These are phyloP conservation scores for Daldinia eschscholtzii DNA, from an alignment of 2,329 filamentous ascomycete species.

Conservation along the genomic window DNA sequence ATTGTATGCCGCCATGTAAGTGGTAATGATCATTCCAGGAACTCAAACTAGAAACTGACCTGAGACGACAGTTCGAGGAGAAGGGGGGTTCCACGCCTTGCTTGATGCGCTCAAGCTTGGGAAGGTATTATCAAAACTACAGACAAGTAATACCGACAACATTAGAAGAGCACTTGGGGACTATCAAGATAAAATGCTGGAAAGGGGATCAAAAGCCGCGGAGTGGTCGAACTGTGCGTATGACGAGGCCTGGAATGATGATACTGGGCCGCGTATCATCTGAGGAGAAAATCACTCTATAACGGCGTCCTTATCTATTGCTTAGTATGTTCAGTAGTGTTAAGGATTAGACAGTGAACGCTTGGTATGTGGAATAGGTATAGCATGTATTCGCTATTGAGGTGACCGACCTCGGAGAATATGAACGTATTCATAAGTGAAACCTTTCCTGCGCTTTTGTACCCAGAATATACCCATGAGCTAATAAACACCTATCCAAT, in stretches of 20 bases:
- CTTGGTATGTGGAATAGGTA: not conserved
- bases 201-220: conserved; percentile 47
- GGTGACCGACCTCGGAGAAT: not conserved
- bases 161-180: conserved; percentile 45
- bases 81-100: conserved; percentile 47
- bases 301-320: not conserved
- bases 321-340: not conserved
- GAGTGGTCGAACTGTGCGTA: conserved; percentile 43
- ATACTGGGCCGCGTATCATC: conserved; percentile 29
- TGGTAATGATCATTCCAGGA: not conserved
- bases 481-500: not conserved
- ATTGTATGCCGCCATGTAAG: conserved; percentile 47
- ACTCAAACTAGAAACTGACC: conserved; percentile 7
- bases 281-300: conserved; percentile 41
- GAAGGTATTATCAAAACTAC: conserved; percentile 43
- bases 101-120: conserved; percentile 64
- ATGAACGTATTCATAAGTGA: not conserved
- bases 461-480: not conserved
- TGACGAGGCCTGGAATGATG: conserved; percentile 35
- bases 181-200: conserved; percentile 51
- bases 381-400: not conserved
- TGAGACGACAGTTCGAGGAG: conserved; percentile 41
- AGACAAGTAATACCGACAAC: conserved; percentile 32
- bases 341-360: not conserved
- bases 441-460: not conserved